Evolutionary conservation across 2,329 filamentous ascomycete genomes (phyloP), one percentile per base, ranked within the genome.

Genomic region (Penicillium sp.): DNA sequence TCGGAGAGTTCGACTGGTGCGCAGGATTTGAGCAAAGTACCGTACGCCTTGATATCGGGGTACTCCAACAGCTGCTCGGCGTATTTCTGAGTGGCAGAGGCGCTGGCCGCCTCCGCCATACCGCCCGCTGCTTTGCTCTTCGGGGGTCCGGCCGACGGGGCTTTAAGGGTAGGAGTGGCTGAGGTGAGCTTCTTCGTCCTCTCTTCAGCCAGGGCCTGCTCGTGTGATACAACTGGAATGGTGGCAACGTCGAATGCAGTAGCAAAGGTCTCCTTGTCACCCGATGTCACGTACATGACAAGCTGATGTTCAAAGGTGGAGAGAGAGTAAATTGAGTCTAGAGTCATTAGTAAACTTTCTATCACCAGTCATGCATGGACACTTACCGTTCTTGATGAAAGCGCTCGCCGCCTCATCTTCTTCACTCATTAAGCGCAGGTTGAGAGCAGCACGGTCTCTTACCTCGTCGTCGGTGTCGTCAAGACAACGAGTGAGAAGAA

Each of bases 391-490:
- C 78, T 95, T 94, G 71, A 97, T 90, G 73, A 99, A 97, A 56
- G 86, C 84, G 61, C 85, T 82, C 1, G 92, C 91, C 74, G 92
- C 81, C 57, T 95, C 89, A 65, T 96, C 90, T 64, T 96, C 91
- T 62, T 96, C 90, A 57, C 86, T 83, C 90, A 99, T 97, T 59
- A 99, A 79, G 68, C 91, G 84, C 55, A 99, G 80, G 73, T 96
- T 97, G 44, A 99, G 79, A 4, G 93, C 92, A 58, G 94, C 94
- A 71, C 94, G 91, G 71, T 99, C 94, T 65, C 94, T 86, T 54
- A 99, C 94, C 77, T 99, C 94, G 68, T 99, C 94, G 74, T 99
- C 94, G 4, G 92, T 92, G 71, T 99, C 94, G 72, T 99, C 94
- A 65, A 99, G 78, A 74, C 94, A 99, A 70, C 94, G 84, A 26